Percentiles rank a stretch among this genome's conserved stretches.
These are phyloP conservation scores for Dioscorea cayenensis DNA, from an alignment of 116 monocot genomes.

Conservation along the genomic window DNA sequence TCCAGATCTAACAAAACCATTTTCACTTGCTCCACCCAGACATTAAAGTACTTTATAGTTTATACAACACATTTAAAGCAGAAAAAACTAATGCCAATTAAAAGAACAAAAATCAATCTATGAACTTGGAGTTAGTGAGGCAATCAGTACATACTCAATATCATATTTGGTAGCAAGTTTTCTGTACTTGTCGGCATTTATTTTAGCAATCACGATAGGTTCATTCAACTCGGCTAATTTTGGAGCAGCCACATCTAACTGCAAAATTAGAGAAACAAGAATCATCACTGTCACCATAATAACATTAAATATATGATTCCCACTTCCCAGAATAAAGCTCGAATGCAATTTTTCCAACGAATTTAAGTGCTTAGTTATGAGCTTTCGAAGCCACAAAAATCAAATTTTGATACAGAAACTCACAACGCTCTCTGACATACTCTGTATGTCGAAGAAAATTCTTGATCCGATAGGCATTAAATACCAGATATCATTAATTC, in stretches of 20 bases:
- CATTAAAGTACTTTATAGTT: too few relatives aligned
- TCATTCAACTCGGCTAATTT: conserved; percentile 50
- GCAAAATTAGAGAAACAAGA: conserved; percentile 23
- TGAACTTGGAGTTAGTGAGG: not conserved
- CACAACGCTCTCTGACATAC: too few relatives aligned
- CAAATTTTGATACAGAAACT: too few relatives aligned
- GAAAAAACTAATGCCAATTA: too few relatives aligned
- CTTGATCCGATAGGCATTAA: too few relatives aligned
- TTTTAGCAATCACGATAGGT: conserved; percentile 73
- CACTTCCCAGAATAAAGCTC: not conserved
- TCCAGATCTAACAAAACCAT: too few relatives aligned
- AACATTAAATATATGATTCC: not conserved
- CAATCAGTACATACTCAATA: conserved; percentile 62
- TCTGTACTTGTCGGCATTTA: conserved; percentile 85
- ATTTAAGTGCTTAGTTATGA: too few relatives aligned
- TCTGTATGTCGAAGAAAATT: too few relatives aligned
- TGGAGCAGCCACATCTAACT: conserved; percentile 90
- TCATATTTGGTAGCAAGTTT: conserved; percentile 87
- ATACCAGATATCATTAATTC: not conserved
- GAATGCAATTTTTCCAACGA: too few relatives aligned
- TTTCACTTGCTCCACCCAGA: too few relatives aligned
- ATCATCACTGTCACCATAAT: not conserved
- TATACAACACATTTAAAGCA: too few relatives aligned
- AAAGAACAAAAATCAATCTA: not conserved
- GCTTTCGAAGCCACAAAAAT: too few relatives aligned